Base-by-base conservation (phyloP, 2,329 filamentous ascomycete genomes). In the Stachybotrys chartarum region DNA sequence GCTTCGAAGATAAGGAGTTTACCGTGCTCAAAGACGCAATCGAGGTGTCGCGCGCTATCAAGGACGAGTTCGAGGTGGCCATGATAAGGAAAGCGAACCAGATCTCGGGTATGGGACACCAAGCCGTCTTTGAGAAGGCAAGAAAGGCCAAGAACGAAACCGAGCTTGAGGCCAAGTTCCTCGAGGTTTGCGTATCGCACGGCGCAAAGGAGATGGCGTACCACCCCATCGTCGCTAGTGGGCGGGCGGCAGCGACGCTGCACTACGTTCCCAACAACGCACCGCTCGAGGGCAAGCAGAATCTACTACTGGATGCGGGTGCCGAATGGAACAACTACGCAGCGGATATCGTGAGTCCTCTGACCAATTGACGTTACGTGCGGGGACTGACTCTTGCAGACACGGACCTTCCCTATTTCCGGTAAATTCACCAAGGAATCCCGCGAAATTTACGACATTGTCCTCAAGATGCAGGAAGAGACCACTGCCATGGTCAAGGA, bases 161-260 rank as follows among this genome's bases (percentile, higher is more conserved):
- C 39, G 88, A 97, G 68, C 83, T 97, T 35, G 87, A 96, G 68
- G 92, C 85, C 1, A 73, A 86, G 1, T 96, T 97, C 68, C 71
- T 95, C 11, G 85, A 90, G 67, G 79, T 80, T 32, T 95, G 90
- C 68, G 82, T 94, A 57, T 81, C 85, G 53, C 79, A 86, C 58
- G 89, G 88, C 30, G 87, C 88, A 53, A 87, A 85, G 67, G 85
- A 94, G 63, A 91, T 95, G 76, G 87, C 93, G 1, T 97, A 97
- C 72, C 83, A 88, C 61, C 86, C 87, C 57, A 97, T 97, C 64
- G 85, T 94, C 17, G 93, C 91, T 0, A 83, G 83, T 39, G 93
- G 93, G 11, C 80, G 84, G 6, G 86, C 89, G 16, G 92, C 88
- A 0, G 90, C 91, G 6, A 94, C 90, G 1, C 79, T 97, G 39